Evolutionary conservation across 305 asterid species (phyloP), one percentile per base, ranked within the genome.

Genomic region (Rubia peregrina): DNA sequence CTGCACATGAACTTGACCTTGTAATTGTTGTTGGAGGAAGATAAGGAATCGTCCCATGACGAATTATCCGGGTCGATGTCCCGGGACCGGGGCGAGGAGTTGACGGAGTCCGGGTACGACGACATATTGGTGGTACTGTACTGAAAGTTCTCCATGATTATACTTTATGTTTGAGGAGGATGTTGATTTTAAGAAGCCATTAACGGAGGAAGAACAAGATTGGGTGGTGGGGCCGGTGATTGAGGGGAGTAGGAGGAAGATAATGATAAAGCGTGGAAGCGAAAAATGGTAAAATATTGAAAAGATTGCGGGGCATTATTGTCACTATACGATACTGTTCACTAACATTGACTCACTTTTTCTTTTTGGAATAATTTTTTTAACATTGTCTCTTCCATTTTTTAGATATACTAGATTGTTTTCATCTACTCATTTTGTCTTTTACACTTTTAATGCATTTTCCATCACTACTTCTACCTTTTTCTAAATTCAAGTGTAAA

Each of bases 1-100:
- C 85, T 78, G 62, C 85, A 81, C 76, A 81, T 57, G 57, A 81
- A 71, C n/a, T 81, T 81, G 19, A 78, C 83, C 40, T 78, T 81
- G 22, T 75, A 78, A 42, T 75, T 75, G 65, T 70, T 75, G 65
- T 61, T 72, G 0, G 82, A 22, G 3, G 77, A 61, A 14, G 76
- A 60, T 6, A 48, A 69, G n/a, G 69, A 71, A 7, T 81, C 85
- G 59, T 81, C 85, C 85, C 85, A 81, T 36, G 85, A 60, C 0
- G 78, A 57, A 63, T 78, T 81, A 38, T 81, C 80, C 7, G 72
- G 59, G 73, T 79, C 83, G 6, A 79, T 30, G 38, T 80, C 83
- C 1, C 83, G 78, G 26, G 84, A 80, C 41, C 85, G 79, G 11
- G 85, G 85, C 1, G 85, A 81, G 17, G 85, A 81, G 64, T 73